Evolutionary conservation across 163 green algal species (phyloP).

Genomic region (Chlorella variabilis): DNA sequence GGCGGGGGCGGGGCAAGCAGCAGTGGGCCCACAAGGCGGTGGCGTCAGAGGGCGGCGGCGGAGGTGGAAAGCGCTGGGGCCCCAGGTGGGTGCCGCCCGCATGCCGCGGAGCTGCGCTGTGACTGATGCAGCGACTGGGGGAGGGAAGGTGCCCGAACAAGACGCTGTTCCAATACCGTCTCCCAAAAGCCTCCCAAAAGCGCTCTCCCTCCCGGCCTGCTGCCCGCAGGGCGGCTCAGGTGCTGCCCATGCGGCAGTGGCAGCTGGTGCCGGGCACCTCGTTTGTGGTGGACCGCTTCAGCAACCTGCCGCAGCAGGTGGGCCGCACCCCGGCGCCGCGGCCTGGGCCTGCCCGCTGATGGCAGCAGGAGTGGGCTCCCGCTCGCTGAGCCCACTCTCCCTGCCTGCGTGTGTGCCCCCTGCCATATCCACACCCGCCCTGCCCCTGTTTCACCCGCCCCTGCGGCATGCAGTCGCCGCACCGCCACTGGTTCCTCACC

Average conservation of each 20-base stretch:
- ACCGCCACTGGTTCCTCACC: slow-evolving; percentile 86
- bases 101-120: background rate
- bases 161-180: no score
- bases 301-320: slow-evolving; percentile 41
- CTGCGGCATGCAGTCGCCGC: slow-evolving; percentile 16
- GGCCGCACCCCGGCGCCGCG: background rate
- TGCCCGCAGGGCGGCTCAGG: slow-evolving; percentile 1
- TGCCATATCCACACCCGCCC: background rate
- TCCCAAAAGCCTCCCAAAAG: no score
- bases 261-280: slow-evolving; percentile 58
- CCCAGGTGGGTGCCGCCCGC: background rate
- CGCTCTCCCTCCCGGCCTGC: background rate
- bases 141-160: no score
- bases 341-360: no score
- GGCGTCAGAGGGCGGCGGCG: slow-evolving; percentile 12
- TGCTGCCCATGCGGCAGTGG: slow-evolving; percentile 40
- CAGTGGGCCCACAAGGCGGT: slow-evolving; percentile 34
- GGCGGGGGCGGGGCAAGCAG: background rate
- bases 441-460: no score
- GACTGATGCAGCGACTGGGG: no score
- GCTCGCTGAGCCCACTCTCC: no score
- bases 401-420: no score
- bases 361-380: no score
- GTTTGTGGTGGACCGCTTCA: slow-evolving; percentile 87
- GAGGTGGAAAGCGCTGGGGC: slow-evolving; percentile 23